Percentiles rank a stretch among this genome's conserved stretches.
Conservation (phyloP, 805 yeast genomes). For the Barnettozyma wickerhamii region DNA sequence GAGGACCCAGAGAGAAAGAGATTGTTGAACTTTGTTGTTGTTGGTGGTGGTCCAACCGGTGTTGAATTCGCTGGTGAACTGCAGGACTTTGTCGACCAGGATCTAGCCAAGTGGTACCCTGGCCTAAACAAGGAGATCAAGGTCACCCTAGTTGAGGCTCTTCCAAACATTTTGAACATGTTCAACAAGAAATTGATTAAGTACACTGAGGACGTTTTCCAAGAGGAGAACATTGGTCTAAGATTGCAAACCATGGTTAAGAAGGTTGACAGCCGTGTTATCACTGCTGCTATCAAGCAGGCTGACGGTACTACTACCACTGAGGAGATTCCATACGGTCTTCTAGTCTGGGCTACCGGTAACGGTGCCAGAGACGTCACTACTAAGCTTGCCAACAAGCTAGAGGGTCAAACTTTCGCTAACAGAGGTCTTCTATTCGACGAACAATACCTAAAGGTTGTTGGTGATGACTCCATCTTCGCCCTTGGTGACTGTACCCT, state of each 20-base stretch:
- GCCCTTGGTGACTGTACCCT: constrained; percentile 93
- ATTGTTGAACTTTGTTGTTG: constrained; percentile 80
- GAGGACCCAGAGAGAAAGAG: constrained; percentile 79
- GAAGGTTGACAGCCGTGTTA: constrained; percentile 69
- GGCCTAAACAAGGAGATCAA: constrained; percentile 79
- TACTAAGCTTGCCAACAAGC: constrained; percentile 59
- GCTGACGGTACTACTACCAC: constrained; percentile 66
- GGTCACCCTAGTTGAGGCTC: constrained; percentile 84
- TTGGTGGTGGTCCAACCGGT: constrained; percentile 99
- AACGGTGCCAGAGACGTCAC: constrained; percentile 79
- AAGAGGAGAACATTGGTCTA: constrained; percentile 60
- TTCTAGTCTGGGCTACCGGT: constrained; percentile 97
- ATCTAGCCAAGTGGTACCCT: constrained; percentile 83
- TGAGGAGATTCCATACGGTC: constrained; percentile 73
- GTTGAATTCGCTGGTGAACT: constrained; percentile 96
- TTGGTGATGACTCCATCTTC: constrained; percentile 77
- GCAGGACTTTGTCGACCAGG: constrained; percentile 92
- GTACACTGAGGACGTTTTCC: constrained; percentile 38
- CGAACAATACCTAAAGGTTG: constrained; percentile 64
- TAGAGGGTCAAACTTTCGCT: constrained; percentile 76
- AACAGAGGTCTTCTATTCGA: constrained; percentile 84
- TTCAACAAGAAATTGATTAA: constrained; percentile 40
- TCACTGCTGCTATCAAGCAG: constrained; percentile 67
- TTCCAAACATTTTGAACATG: constrained; percentile 75
- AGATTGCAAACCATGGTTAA: constrained; percentile 85